Percentiles rank a stretch among this genome's conserved stretches.
These are phyloP conservation scores for Fusarium zealandicum DNA, from an alignment of 2,329 filamentous ascomycete genomes.

Conservation along the genomic window DNA sequence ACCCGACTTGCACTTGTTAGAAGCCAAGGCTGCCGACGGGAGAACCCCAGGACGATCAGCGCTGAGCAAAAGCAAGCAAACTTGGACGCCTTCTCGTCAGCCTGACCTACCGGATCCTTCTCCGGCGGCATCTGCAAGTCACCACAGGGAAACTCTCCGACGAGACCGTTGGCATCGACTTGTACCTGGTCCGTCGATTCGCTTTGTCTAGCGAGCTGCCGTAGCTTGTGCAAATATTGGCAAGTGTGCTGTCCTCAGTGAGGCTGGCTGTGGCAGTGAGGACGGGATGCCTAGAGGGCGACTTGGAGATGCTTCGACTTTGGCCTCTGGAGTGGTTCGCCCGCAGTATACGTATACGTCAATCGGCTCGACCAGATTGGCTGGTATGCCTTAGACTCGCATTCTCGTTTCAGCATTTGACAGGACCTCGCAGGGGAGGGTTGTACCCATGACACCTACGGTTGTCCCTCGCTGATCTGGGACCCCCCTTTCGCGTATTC, in stretches of 20 bases:
- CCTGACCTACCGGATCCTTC: conserved; percentile 19
- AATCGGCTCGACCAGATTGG: conserved; percentile 1
- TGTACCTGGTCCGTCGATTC: conserved; percentile 8
- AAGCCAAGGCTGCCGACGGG: conserved; percentile 5
- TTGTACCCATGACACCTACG: conserved; percentile 13
- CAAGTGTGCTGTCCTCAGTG: conserved; percentile 7
- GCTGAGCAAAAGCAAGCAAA: conserved; percentile 14
- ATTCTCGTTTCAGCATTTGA: neutral
- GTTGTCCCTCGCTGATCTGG: conserved; percentile 11
- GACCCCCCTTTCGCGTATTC: conserved; percentile 16
- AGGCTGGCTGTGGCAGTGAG: conserved; percentile 25
- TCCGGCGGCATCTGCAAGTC: conserved; percentile 18
- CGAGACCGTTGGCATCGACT: conserved; percentile 1
- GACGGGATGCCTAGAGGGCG: neutral
- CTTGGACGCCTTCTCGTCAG: conserved; percentile 19
- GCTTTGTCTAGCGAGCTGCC: conserved; percentile 1
- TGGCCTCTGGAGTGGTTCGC: conserved; percentile 15
- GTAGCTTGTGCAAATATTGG: neutral
- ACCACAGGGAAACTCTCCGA: conserved; percentile 13
- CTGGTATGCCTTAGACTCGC: neutral
- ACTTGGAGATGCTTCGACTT: conserved; percentile 1
- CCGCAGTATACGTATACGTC: conserved; percentile 3
- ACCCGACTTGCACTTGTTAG: too few species aligned
- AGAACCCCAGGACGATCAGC: conserved; percentile 2
- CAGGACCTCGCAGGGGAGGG: conserved; percentile 5